These are phyloP conservation scores for Chamaenerion angustifolium DNA, from an alignment of 345 rosid genomes.

Conservation along the genomic window DNA sequence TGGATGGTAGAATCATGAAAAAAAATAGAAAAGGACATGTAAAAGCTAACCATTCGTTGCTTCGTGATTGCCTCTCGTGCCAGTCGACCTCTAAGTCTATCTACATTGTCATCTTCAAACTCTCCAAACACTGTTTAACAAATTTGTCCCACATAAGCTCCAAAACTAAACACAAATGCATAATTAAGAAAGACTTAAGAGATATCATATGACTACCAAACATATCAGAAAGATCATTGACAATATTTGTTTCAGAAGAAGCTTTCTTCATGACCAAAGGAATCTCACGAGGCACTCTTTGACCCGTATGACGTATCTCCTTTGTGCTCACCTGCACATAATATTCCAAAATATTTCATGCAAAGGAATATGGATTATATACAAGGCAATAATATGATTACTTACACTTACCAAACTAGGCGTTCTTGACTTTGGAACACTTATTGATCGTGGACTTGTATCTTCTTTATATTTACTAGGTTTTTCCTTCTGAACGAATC, in stretches of 20 bases:
- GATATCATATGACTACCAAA: slow-evolving; percentile 46
- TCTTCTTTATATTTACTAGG: slow-evolving; percentile 46
- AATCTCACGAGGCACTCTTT: slow-evolving; percentile 28
- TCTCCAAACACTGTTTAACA: slow-evolving; percentile 38
- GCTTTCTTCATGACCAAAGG: slow-evolving; percentile 42
- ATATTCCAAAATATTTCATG: slow-evolving; percentile 6
- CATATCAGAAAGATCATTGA: slow-evolving; percentile 53
- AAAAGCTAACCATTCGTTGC: slow-evolving; percentile 58
- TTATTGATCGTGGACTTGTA: slow-evolving; percentile 49
- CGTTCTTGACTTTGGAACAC: slow-evolving; percentile 58
- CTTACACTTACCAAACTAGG: slow-evolving; percentile 33
- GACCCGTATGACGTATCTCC: slow-evolving; percentile 21
- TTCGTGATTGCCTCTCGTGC: slow-evolving; percentile 68
- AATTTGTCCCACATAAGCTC: background rate
- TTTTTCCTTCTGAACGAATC: slow-evolving; percentile 9
- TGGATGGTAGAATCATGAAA: background rate
- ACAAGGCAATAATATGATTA: slow-evolving; percentile 2
- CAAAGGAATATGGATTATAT: background rate
- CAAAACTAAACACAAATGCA: background rate
- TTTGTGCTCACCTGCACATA: slow-evolving; percentile 22
- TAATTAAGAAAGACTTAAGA: background rate
- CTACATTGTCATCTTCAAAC: slow-evolving; percentile 78
- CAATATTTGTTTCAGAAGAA: slow-evolving; percentile 37
- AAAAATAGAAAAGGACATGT: background rate
- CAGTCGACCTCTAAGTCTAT: slow-evolving; percentile 71